These are phyloP conservation scores for Arthrinium phaeospermum DNA, from an alignment of 2,329 filamentous ascomycete genomes.

Conservation along the genomic window DNA sequence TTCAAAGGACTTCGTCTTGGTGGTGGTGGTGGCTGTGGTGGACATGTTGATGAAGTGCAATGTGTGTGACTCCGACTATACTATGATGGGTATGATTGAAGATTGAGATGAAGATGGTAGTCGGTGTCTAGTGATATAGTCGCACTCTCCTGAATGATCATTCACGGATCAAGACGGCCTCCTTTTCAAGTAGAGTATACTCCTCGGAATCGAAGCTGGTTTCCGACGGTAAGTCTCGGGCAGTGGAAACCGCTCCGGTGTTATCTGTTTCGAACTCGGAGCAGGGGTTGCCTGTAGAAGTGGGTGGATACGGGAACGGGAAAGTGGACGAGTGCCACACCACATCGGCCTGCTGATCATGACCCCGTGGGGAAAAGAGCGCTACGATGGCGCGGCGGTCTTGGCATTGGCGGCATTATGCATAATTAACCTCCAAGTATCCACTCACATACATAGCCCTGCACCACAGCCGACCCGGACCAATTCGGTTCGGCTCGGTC, in stretches of 20 bases:
- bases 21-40: conserved; percentile 24
- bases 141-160: background rate
- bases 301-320: background rate
- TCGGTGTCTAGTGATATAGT: background rate
- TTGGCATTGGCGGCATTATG: background rate
- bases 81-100: background rate
- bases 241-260: background rate
- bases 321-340: background rate
- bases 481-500: conserved; percentile 4
- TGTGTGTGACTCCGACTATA: background rate
- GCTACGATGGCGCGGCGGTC: background rate
- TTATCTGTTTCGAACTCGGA: background rate
- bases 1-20: conserved; percentile 22
- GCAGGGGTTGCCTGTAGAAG: background rate
- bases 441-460: background rate
- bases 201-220: background rate
- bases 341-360: background rate
- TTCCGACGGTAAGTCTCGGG: conserved; percentile 2
- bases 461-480: background rate
- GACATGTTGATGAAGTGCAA: background rate
- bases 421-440: background rate
- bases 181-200: conserved; percentile 12
- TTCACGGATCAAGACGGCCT: background rate
- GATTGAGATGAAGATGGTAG: background rate
- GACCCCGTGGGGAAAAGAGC: conserved; percentile 1